A percentile compares a stretch with the other conserved stretches of the same genome.
phyloP scores from a whole-genome alignment of 1,139 yeast species.

The Scheffersomyces parashehatae region DNA sequence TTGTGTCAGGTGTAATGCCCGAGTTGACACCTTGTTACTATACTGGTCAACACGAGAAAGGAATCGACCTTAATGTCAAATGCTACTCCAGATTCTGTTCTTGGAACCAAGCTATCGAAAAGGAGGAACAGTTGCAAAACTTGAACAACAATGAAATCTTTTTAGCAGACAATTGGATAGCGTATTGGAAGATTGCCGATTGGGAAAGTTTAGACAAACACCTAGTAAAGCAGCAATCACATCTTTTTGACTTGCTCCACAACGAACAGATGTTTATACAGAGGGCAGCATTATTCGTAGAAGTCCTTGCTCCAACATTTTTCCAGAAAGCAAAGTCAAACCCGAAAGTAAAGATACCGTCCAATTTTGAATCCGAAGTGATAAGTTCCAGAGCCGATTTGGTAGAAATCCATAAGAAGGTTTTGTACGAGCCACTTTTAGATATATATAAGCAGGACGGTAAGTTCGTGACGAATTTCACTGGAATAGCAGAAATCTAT shows the following conservation, averaged over 20 bases:
- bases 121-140: constrained; percentile 31
- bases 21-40: constrained; percentile 42
- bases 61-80: constrained; percentile 18
- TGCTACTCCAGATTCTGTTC: constrained; percentile 44
- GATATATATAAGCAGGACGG: constrained; percentile 53
- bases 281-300: constrained; percentile 66
- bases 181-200: constrained; percentile 70
- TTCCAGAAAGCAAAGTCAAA: constrained; percentile 15
- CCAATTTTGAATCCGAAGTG: constrained; percentile 59
- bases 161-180: constrained; percentile 66
- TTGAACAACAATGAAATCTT: constrained; percentile 39
- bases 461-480: constrained; percentile 56
- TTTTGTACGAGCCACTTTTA: constrained; percentile 55
- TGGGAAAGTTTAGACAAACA: constrained; percentile 53
- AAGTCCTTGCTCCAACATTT: constrained; percentile 46
- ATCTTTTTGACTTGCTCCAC: constrained; percentile 72
- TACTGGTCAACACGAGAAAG: constrained; percentile 25
- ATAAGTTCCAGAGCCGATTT: constrained; percentile 64
- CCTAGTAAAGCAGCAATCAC: constrained; percentile 68
- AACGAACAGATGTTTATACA: constrained; percentile 76
- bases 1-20: constrained; percentile 38
- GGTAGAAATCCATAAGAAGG: constrained; percentile 56
- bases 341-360: neutral
- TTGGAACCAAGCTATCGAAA: constrained; percentile 38
- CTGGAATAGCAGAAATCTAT: constrained; percentile 61